Conservation (phyloP, 2,329 filamentous ascomycete genomes). For the Sporothrix inflata region DNA sequence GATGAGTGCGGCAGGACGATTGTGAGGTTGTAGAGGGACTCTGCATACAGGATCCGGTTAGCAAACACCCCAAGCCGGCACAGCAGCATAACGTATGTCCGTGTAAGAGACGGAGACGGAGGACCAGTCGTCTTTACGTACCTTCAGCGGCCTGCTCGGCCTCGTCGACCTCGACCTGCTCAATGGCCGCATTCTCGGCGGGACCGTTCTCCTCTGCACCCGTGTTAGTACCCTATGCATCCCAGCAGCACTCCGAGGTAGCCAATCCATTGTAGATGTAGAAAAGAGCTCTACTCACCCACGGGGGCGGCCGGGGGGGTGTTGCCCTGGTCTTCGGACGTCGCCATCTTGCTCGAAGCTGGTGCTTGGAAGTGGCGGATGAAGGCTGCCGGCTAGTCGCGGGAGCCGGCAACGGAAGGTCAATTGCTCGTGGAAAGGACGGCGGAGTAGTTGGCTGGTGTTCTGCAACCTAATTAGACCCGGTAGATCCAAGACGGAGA, state of each 20-base stretch:
- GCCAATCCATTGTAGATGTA: neutral
- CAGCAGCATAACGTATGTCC: neutral
- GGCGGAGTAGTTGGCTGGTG: neutral
- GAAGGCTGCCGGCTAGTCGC: conserved; percentile 17
- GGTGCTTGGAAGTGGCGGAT: neutral
- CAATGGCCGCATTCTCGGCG: conserved; percentile 31
- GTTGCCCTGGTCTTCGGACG: conserved; percentile 28
- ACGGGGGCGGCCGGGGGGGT: conserved; percentile 28
- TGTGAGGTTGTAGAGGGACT: conserved; percentile 65
- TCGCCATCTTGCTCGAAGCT: conserved; percentile 25
- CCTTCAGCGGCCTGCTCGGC: conserved; percentile 42
- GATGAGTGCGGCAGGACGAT: conserved; percentile 81
- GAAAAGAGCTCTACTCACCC: conserved; percentile 24
- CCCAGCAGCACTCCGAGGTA: neutral
- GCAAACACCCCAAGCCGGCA: neutral
- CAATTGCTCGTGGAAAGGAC: neutral
- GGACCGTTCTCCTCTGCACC: conserved; percentile 25
- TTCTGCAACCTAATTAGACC: conserved; percentile 6
- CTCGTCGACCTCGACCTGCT: conserved; percentile 32
- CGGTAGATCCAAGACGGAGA: neutral
- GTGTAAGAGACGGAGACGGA: neutral
- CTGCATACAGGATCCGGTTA: conserved; percentile 28
- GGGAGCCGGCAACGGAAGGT: conserved; percentile 12
- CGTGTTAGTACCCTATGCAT: conserved; percentile 16
- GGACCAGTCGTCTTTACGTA: conserved; percentile 35